phyloP scores from a whole-genome alignment of 2,329 filamentous ascomycete genomes.

The Ophiostoma angusticollis region DNA sequence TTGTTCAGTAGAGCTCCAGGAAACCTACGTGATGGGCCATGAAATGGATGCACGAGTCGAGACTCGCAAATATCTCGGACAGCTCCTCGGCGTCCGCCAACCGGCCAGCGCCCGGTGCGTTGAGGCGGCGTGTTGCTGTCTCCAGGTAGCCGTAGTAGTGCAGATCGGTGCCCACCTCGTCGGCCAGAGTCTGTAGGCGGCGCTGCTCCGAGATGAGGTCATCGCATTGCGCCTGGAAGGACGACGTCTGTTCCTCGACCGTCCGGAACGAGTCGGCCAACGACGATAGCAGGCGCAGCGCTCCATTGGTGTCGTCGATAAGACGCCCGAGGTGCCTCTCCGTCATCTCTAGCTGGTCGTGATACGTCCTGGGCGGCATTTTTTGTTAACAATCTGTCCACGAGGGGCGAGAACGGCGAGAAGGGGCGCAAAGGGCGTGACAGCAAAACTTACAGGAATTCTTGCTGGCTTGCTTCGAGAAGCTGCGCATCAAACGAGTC shows the following conservation, averaged over 20 bases:
- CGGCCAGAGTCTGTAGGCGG: constrained; percentile 63
- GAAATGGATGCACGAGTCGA: constrained; percentile 85
- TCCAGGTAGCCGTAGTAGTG: constrained; percentile 92
- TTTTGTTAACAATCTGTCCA: too few species aligned
- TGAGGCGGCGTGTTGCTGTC: constrained; percentile 75
- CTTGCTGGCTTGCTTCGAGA: constrained; percentile 68
- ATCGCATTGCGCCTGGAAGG: constrained; percentile 86
- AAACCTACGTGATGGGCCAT: constrained; percentile 69
- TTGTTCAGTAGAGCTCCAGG: neutral
- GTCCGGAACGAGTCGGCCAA: constrained; percentile 77
- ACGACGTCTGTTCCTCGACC: constrained; percentile 83
- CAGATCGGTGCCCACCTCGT: constrained; percentile 79
- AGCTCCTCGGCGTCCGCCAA: constrained; percentile 77
- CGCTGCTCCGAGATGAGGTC: constrained; percentile 72
- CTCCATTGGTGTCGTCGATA: constrained; percentile 61
- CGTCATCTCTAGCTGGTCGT: constrained; percentile 67
- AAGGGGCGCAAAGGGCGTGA: too few species aligned
- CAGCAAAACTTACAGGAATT: constrained; percentile 76
- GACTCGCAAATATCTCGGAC: constrained; percentile 70
- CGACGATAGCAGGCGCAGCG: constrained; percentile 61
- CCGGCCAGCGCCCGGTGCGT: constrained; percentile 78
- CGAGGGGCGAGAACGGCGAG: too few species aligned
- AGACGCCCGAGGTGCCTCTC: constrained; percentile 68
- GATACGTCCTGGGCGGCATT: constrained; percentile 46
- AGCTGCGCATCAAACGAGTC: constrained; percentile 56